Conservation (phyloP, 1,139 yeast genomes). For the Scheffersomyces lignicola region DNA sequence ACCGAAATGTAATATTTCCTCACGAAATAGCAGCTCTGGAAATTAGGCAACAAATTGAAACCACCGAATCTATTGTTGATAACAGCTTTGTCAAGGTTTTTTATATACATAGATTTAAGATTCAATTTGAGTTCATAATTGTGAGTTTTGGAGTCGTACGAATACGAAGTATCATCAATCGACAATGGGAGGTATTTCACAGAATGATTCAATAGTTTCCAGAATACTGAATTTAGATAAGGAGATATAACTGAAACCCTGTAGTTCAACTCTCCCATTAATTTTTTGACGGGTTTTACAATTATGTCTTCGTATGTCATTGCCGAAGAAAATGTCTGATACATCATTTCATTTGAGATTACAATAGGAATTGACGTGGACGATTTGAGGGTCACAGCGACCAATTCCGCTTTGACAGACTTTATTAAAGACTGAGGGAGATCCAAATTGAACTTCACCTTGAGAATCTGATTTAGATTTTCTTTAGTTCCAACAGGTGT, state of each 20-base stretch:
- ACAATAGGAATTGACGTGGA: conserved; percentile 36
- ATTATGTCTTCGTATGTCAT: conserved; percentile 25
- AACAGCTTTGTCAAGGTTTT: conserved; percentile 7
- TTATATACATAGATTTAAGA: conserved; percentile 7
- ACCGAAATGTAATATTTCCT: conserved; percentile 35
- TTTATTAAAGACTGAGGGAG: conserved; percentile 17
- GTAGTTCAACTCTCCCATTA: conserved; percentile 16
- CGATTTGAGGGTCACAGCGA: conserved; percentile 32
- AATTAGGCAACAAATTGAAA: conserved; percentile 35
- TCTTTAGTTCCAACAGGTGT: conserved; percentile 5
- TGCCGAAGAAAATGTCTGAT: conserved; percentile 19
- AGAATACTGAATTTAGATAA: conserved; percentile 14
- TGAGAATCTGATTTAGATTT: conserved; percentile 4
- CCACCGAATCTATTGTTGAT: conserved; percentile 9
- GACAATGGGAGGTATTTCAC: conserved; percentile 25
- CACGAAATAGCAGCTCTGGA: conserved; percentile 34
- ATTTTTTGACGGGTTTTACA: conserved; percentile 18
- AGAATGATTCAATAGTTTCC: conserved; percentile 22
- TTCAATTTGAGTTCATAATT: conserved; percentile 5
- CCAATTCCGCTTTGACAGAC: conserved; percentile 26
- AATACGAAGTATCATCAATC: conserved; percentile 1
- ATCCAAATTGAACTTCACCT: conserved; percentile 1
- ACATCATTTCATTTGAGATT: conserved; percentile 36
- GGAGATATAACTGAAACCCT: conserved; percentile 18
- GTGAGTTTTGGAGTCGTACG: conserved; percentile 9